Conservation (phyloP, 2,329 filamentous ascomycete species). For the Chlorencoelia australis region DNA sequence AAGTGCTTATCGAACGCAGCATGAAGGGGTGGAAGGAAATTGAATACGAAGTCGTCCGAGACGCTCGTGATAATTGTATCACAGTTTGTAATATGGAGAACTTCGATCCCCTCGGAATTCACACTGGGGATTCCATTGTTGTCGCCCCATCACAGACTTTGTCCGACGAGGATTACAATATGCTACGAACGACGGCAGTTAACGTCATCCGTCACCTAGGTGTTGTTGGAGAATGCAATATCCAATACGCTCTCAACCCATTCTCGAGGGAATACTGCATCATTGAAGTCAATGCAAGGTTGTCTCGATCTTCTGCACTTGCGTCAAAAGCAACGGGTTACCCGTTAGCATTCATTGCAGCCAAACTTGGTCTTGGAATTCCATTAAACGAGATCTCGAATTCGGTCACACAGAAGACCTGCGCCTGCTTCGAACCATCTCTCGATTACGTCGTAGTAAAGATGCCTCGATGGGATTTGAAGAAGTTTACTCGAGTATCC, state of each 20-base stretch:
- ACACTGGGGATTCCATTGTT: slow-evolving; percentile 96
- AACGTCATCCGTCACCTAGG: slow-evolving; percentile 96
- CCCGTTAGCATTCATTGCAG: slow-evolving; percentile 89
- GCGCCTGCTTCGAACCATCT: slow-evolving; percentile 96
- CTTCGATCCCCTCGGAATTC: slow-evolving; percentile 95
- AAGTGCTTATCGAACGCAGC: slow-evolving; percentile 91
- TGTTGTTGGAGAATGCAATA: slow-evolving; percentile 97
- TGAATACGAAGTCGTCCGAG: slow-evolving; percentile 95
- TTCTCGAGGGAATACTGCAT: slow-evolving; percentile 96
- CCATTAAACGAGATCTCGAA: slow-evolving; percentile 95
- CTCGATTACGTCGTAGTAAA: slow-evolving; percentile 98
- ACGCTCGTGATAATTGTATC: slow-evolving; percentile 94
- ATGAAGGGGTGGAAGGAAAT: slow-evolving; percentile 99
- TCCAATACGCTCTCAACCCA: slow-evolving; percentile 94
- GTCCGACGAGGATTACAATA: slow-evolving; percentile 97
- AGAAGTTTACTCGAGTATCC: slow-evolving; percentile 96
- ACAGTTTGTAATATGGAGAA: slow-evolving; percentile 99
- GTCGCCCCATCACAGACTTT: slow-evolving; percentile 95
- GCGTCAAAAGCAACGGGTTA: slow-evolving; percentile 97
- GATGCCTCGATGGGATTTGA: slow-evolving; percentile 97
- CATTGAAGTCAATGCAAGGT: slow-evolving; percentile 94
- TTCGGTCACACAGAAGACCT: slow-evolving; percentile 89
- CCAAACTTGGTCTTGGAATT: slow-evolving; percentile 90
- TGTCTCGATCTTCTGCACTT: slow-evolving; percentile 89
- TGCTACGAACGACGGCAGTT: slow-evolving; percentile 92